phyloP scores from a whole-genome alignment of 768 basidiomycete genomes.

The Boletus speciosus region DNA sequence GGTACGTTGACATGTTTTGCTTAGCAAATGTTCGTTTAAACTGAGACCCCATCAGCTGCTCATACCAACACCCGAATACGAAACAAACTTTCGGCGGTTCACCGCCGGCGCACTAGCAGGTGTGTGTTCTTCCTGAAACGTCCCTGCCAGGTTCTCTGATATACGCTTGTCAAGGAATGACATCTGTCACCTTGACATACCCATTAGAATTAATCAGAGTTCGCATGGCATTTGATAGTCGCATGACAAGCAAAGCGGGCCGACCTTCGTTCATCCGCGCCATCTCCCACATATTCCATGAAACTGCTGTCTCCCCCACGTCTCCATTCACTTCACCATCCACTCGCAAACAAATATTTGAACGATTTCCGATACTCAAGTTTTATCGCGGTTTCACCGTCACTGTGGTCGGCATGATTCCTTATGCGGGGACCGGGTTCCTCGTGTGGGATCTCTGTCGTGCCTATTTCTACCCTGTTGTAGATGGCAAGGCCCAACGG shows the following conservation, averaged over 20 bases:
- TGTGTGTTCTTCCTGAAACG: slow-evolving; percentile 30
- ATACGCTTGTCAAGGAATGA: slow-evolving; percentile 52
- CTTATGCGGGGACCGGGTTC: slow-evolving; percentile 94
- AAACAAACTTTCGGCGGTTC: slow-evolving; percentile 80
- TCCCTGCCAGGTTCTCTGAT: neutral
- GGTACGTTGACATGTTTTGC: slow-evolving; percentile 39
- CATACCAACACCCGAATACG: slow-evolving; percentile 77
- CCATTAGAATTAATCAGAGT: slow-evolving; percentile 95
- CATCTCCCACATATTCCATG: slow-evolving; percentile 65
- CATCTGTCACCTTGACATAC: slow-evolving; percentile 90
- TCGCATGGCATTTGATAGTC: slow-evolving; percentile 74
- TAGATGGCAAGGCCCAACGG: slow-evolving; percentile 36
- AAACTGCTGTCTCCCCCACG: slow-evolving; percentile 40
- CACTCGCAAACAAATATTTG: slow-evolving; percentile 38
- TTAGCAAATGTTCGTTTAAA: neutral
- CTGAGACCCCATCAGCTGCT: slow-evolving; percentile 50
- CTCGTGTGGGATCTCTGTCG: slow-evolving; percentile 83
- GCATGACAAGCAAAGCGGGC: slow-evolving; percentile 20
- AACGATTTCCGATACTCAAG: slow-evolving; percentile 72
- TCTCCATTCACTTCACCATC: slow-evolving; percentile 14
- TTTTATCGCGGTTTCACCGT: slow-evolving; percentile 98
- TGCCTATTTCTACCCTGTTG: slow-evolving; percentile 51
- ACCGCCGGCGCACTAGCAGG: slow-evolving; percentile 86
- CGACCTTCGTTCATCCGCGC: slow-evolving; percentile 55
- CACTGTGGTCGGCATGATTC: slow-evolving; percentile 87